Evolutionary conservation across 1,284 basidiomycete genomes (phyloP), one percentile per base, ranked within the genome.

Genomic region (Singerocomus rubriflavus): DNA sequence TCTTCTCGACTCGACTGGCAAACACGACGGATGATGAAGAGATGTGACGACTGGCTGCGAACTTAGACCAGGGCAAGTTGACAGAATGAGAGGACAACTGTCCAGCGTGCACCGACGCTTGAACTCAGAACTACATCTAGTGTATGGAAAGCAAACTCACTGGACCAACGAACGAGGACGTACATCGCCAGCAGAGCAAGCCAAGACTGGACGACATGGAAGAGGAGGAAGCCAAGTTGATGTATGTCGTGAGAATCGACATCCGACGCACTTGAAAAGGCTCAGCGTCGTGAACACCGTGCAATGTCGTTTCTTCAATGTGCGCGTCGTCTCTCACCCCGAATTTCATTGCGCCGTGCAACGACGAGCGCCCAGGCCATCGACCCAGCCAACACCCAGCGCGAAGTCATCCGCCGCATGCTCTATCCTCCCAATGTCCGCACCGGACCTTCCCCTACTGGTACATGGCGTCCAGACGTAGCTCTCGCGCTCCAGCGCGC

Each of bases 391-490:
- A 91, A 92, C 67, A 79, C 81, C 13, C 79, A 82, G 57, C 79
- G 81, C 60, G 85, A 91, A 50, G 77, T 80, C 56, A 83, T 95
- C 58, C 85, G 88, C 54, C 81, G 84, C 57, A 77, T 80, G 36
- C 81, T 94, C 51, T 94, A 93, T 70, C 92, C 91, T 1, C 73
- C 78, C 48, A 88, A 86, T 66, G 71, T 89, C 51, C 81, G 82
- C 55, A 84, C 79, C 66, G 76, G 76, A 51, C 65, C 85, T 35
- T 80, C 88, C 7, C 92, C 91, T 2, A 85, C 83, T 9, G 91
- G 91, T 12, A 81, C 84, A 50, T 91, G 91, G 84, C 82, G 90
- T 55, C 82, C 84, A 29, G 84, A 91, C 63, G 83, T 85, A 33
- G 82, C 73, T 48, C 78, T 72, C 54, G 88, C 80, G 6, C 72